A percentile compares a stretch with the other conserved stretches of the same genome.
Evolutionary conservation across 805 yeast species (phyloP).

Genomic region (Saccharomyces eubayanus): DNA sequence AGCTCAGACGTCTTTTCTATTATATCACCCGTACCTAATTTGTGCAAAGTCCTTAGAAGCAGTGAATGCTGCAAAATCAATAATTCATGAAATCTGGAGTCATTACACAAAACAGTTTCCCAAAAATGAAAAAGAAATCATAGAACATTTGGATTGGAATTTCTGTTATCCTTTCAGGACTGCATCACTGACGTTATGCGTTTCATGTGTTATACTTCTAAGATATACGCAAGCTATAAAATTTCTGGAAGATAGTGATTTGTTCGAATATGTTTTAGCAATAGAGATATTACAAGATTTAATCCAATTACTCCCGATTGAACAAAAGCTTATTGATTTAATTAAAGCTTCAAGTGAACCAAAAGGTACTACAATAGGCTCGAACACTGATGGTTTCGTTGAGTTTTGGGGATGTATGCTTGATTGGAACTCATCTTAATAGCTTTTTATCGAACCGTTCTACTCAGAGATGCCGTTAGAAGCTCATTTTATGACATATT

Average conservation of each 20-base stretch:
- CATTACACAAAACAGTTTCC: slow-evolving; percentile 1
- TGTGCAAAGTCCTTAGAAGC: slow-evolving; percentile 1
- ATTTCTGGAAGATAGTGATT: background rate
- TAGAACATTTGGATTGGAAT: slow-evolving; percentile 5
- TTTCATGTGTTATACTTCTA: slow-evolving; percentile 1
- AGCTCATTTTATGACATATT: too few species aligned
- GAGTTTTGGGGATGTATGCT: background rate
- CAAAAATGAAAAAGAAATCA: background rate
- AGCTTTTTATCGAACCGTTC: background rate
- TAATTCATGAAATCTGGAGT: slow-evolving; percentile 3
- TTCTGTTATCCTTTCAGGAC: slow-evolving; percentile 4
- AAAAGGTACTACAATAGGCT: background rate
- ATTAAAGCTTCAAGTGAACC: background rate
- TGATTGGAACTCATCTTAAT: background rate
- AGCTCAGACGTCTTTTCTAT: slow-evolving; percentile 1
- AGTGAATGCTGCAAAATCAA: slow-evolving; percentile 1
- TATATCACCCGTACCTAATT: slow-evolving; percentile 3
- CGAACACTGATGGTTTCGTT: background rate
- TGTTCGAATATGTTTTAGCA: slow-evolving; percentile 2
- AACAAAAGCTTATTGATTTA: background rate
- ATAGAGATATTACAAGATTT: slow-evolving; percentile 1
- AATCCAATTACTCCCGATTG: slow-evolving; percentile 3
- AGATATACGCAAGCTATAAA: background rate
- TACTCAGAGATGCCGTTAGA: too few species aligned
- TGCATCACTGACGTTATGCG: slow-evolving; percentile 2